Evolutionary conservation across 2,329 filamentous ascomycete genomes (phyloP), one percentile per base, ranked within the genome.

Genomic region (Lizonia empirigonia): DNA sequence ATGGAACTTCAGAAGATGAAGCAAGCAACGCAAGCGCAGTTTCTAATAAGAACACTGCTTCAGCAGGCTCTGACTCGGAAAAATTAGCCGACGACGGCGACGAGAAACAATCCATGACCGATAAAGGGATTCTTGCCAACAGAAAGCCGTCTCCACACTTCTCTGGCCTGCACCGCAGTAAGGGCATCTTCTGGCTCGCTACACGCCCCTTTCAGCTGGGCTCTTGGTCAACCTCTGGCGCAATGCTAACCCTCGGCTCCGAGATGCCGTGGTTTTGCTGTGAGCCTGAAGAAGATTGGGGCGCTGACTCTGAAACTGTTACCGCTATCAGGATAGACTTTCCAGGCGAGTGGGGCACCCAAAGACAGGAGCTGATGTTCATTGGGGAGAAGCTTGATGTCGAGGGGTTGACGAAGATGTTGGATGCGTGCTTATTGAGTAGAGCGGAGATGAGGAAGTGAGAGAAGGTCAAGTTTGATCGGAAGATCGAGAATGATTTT

Each of bases 341-440:
- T 44, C 67, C 75, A 23, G 75, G 72, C 2, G 71, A 73, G 7
- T 90, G 86, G 85, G 87, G 85, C 0, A 87, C 90, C 59, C 78
- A 87, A 1, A 77, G 87, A 2, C 87, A 90, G 65, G 87, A 90
- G 67, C 67, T 90, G 6, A 87, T 90, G 2, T 88, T 90, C 53
- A 90, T 91, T 50, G 87, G 87, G 0, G 85, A 89, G 68, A 78
- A 78, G 5, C 76, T 90, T 12, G 78, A 88, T 40, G 63, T 77
- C 1, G 63, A 68, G 5, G 77, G 74, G 0, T 73, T 90, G 13
- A 80, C 78, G 19, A 71, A 68, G 4, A 67, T 80, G 26, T 67
- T 90, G 3, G 83, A 90, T 60, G 70, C 67, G 2, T 89, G 86
- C 60, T 66, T 90, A 19, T 67, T 90, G 2, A 78, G 79, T n/a